phyloP scores from a whole-genome alignment of 305 asterid species.

The Ajuga reptans region DNA sequence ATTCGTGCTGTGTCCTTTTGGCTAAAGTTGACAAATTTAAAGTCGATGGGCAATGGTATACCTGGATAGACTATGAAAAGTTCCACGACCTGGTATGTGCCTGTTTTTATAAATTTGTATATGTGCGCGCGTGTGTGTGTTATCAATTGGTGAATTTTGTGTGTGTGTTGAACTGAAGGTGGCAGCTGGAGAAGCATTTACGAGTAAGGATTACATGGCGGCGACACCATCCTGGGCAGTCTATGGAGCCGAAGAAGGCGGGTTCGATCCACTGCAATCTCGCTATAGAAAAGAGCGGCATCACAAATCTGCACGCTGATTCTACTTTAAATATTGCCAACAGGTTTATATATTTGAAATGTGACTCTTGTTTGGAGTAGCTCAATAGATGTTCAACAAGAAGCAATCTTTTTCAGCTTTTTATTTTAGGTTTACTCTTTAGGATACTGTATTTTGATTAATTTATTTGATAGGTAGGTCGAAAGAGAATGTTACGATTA shows the following conservation, averaged over 20 bases:
- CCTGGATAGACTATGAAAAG: slow-evolving; percentile 91
- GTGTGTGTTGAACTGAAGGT: slow-evolving; percentile 38
- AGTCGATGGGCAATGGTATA: slow-evolving; percentile 72
- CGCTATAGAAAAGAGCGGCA: slow-evolving; percentile 66
- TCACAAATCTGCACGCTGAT: slow-evolving; percentile 46
- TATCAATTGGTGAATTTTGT: not conserved
- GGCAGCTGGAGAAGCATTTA: slow-evolving; percentile 55
- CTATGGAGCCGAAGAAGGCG: slow-evolving; percentile 91
- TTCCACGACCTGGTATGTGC: slow-evolving; percentile 79
- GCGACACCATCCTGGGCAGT: slow-evolving; percentile 85
- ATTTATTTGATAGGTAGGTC: not conserved
- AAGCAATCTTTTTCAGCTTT: not conserved
- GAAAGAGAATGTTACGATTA: no score
- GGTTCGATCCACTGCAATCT: slow-evolving; percentile 77
- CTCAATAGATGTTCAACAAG: slow-evolving; percentile 7
- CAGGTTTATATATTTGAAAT: no score
- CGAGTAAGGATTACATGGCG: slow-evolving; percentile 81
- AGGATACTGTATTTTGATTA: no score
- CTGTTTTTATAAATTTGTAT: no score
- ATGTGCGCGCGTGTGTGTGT: not conserved
- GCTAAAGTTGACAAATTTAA: slow-evolving; percentile 79
- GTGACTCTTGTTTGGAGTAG: no score
- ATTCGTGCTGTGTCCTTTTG: slow-evolving; percentile 86
- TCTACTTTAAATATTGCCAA: no score
- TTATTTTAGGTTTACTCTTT: no score